Conservation (phyloP, 1,284 basidiomycete genomes). For the Ustilago xerochloae region DNA sequence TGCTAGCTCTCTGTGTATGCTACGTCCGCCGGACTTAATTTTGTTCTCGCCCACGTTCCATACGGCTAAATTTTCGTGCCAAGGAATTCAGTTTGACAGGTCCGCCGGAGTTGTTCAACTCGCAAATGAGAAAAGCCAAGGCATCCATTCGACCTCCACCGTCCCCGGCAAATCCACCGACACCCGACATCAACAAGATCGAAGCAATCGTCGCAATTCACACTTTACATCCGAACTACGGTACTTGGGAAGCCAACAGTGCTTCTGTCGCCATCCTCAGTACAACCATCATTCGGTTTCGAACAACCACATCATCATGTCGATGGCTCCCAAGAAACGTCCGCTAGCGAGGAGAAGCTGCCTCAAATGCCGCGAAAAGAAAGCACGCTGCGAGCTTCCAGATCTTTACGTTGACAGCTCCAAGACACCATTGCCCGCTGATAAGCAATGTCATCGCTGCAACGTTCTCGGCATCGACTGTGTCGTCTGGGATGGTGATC, state of each 20-base stretch:
- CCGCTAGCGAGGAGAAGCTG: constrained; percentile 45
- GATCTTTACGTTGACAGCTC: constrained; percentile 45
- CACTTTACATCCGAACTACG: no score
- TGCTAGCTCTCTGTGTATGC: no score
- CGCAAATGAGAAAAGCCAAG: no score
- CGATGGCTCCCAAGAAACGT: constrained; percentile 15
- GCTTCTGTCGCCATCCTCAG: no score
- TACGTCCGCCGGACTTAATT: constrained; percentile 12
- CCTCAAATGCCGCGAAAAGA: constrained; percentile 47
- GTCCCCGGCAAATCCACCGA: no score
- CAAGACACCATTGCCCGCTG: constrained; percentile 16
- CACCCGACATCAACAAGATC: no score
- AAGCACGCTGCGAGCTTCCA: constrained; percentile 50
- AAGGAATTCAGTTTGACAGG: constrained; percentile 9
- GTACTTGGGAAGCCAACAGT: no score
- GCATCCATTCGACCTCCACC: background rate
- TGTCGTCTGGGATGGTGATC: constrained; percentile 51
- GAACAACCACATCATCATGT: background rate
- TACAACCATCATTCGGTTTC: background rate
- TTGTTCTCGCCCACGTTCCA: background rate
- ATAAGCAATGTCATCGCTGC: constrained; percentile 47
- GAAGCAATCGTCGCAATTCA: no score
- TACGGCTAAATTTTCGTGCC: background rate
- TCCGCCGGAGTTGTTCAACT: constrained; percentile 15
- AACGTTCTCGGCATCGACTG: constrained; percentile 36